These are phyloP conservation scores for Globisporangium alternatum DNA, from an alignment of 352 stramenopile species.

Conservation along the genomic window DNA sequence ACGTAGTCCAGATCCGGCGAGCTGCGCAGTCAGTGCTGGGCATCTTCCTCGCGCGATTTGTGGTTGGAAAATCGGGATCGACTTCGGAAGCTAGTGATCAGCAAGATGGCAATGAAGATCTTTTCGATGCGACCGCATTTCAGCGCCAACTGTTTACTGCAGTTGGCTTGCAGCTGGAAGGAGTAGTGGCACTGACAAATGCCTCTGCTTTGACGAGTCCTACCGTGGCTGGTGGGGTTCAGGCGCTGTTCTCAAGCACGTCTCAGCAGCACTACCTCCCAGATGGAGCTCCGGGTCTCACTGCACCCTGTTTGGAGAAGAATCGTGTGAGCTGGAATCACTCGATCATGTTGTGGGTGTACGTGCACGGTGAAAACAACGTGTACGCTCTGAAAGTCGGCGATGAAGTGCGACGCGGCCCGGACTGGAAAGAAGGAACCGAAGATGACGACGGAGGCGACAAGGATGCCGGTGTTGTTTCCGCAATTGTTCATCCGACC, in stretches of 20 bases:
- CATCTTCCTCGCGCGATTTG: constrained; percentile 62
- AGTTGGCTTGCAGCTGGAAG: constrained; percentile 64
- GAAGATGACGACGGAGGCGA: constrained; percentile 21
- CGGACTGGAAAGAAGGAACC: constrained; percentile 35
- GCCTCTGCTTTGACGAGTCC: background rate
- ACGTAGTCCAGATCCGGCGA: constrained; percentile 37
- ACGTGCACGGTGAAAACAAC: constrained; percentile 32
- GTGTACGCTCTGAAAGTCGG: constrained; percentile 66
- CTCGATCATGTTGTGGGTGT: constrained; percentile 78
- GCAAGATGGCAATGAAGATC: constrained; percentile 19
- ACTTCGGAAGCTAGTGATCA: constrained; percentile 15
- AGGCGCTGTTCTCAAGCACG: background rate
- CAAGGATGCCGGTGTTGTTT: constrained; percentile 35
- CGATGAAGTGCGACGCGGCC: constrained; percentile 60
- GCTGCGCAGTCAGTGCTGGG: constrained; percentile 55
- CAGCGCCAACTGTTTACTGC: constrained; percentile 65
- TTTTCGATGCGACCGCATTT: constrained; percentile 41
- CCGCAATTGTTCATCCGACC: constrained; percentile 37
- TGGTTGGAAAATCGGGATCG: constrained; percentile 30
- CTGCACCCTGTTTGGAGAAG: constrained; percentile 25
- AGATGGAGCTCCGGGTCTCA: constrained; percentile 38
- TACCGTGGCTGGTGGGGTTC: background rate
- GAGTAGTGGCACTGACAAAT: constrained; percentile 32
- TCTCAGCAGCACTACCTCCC: constrained; percentile 31
- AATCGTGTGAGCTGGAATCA: constrained; percentile 61